Evolutionary conservation across 768 basidiomycete genomes (phyloP), one percentile per base, ranked within the genome.

Genomic region (Xerocomellus amylosporus): DNA sequence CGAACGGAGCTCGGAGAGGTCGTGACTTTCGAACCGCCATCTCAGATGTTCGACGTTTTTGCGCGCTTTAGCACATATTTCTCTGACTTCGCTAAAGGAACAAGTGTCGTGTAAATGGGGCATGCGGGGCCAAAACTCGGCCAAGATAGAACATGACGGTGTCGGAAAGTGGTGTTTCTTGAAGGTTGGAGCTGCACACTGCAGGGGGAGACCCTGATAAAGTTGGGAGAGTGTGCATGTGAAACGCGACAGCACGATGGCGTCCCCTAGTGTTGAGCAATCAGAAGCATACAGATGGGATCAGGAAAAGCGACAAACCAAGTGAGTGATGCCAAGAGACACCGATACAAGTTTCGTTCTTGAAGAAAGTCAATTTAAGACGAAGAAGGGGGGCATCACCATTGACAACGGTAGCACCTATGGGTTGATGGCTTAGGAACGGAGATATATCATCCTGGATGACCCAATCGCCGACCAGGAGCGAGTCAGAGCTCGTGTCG

Each of bases 261-360:
- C 69, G 28, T 73, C 72, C 8, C 73, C 72, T 73, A 38, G 24
- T 12, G 20, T 17, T 34, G 14, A 38, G 15, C 12, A 1, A 38
- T 61, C 22, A 62, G 40, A 38, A 26, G 12, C 0, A 14, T 17
- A 10, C 13, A 13, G 13, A 33, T 24, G 5, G 8, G 4, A 33
- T 33, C 13, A 41, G 8, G 5, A 20, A 37, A 50, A 33, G 14
- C 15, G n/a, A 51, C 53, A 22, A 51, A 71, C 72, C 72, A 10
- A 73, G 67, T 8, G 63, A 59, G 39, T 73, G 73, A 41, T 73
- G 63, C 72, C 71, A 73, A 2, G 68, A 64, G 19, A 73, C 55
- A 22, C 67, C 73, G 33, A 73, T 59, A 28, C 61, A 60, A 0
- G 70, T 73, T 49, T 70, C 61, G 2, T 41, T 22, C 5, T 50